Percentiles rank a stretch among this genome's conserved stretches.
These are phyloP conservation scores for Boletus insuetus DNA, from an alignment of 768 basidiomycete genomes.

Conservation along the genomic window DNA sequence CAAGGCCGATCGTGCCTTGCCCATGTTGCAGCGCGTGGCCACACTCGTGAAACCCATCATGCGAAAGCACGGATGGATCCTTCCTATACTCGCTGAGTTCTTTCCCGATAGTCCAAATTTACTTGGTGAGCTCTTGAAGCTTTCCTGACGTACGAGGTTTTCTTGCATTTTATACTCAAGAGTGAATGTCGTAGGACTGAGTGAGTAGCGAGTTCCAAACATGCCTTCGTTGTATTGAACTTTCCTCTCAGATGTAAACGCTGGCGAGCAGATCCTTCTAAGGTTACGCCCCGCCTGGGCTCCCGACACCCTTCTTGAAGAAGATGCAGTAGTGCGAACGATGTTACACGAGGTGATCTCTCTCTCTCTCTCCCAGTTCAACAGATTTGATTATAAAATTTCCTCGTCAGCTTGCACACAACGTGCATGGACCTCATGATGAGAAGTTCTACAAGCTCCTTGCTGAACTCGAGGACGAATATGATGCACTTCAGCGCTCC, in stretches of 20 bases:
- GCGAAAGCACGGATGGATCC: conserved; percentile 77
- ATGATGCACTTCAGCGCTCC: conserved; percentile 68
- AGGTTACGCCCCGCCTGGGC: conserved; percentile 71
- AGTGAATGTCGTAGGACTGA: conserved; percentile 30
- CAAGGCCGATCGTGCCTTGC: conserved; percentile 63
- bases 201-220: conserved; percentile 25
- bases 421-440: conserved; percentile 87
- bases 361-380: no score
- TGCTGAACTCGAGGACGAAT: conserved; percentile 77
- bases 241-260: conserved; percentile 59
- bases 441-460: conserved; percentile 78
- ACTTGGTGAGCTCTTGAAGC: conserved; percentile 53
- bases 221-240: neutral
- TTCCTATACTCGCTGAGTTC: conserved; percentile 84
- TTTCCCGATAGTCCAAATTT: conserved; percentile 73
- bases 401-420: conserved; percentile 71
- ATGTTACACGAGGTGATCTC: conserved; percentile 84
- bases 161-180: conserved; percentile 7
- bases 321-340: conserved; percentile 72
- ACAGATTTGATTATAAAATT: neutral
- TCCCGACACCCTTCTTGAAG: conserved; percentile 68
- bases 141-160: neutral
- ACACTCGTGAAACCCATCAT: conserved; percentile 92
- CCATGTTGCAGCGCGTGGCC: conserved; percentile 65
- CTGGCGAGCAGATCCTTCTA: conserved; percentile 78